A percentile compares a stretch with the other conserved stretches of the same genome.
These are phyloP conservation scores for Kuraishia molischiana DNA, from an alignment of 805 yeast species.

Conservation along the genomic window DNA sequence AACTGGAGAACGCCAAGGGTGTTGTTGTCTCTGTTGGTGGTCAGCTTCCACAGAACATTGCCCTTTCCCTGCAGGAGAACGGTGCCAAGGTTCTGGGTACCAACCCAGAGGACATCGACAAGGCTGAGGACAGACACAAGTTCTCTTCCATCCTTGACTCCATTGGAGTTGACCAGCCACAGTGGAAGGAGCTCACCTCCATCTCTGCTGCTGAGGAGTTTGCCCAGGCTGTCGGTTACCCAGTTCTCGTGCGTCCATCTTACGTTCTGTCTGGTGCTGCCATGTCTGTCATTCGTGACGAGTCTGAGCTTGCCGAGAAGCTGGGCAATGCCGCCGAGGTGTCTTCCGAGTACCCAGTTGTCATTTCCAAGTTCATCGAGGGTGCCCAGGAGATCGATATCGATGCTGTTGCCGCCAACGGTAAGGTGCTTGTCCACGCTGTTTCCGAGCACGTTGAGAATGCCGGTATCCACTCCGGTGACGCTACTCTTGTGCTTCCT, in stretches of 20 bases:
- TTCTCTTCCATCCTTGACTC: slow-evolving; percentile 91
- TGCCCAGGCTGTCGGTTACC: slow-evolving; percentile 83
- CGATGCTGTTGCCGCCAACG: slow-evolving; percentile 91
- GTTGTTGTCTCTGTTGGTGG: slow-evolving; percentile 97
- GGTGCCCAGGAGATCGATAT: slow-evolving; percentile 96
- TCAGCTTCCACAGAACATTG: slow-evolving; percentile 96
- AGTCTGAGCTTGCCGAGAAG: slow-evolving; percentile 72
- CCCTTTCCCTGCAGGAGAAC: slow-evolving; percentile 65
- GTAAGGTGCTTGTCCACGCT: slow-evolving; percentile 86
- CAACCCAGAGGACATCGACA: slow-evolving; percentile 88
- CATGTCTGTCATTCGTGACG: slow-evolving; percentile 83
- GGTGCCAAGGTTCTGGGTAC: slow-evolving; percentile 93
- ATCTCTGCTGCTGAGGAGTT: slow-evolving; percentile 76
- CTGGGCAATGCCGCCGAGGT: slow-evolving; percentile 84
- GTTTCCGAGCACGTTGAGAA: slow-evolving; percentile 96
- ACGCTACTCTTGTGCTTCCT: slow-evolving; percentile 91
- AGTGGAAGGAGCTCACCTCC: slow-evolving; percentile 92
- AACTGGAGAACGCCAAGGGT: slow-evolving; percentile 81
- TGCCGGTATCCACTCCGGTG: slow-evolving; percentile 99
- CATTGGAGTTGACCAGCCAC: slow-evolving; percentile 92
- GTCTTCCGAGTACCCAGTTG: slow-evolving; percentile 95
- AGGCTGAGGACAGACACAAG: slow-evolving; percentile 97
- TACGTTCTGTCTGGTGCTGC: slow-evolving; percentile 98
- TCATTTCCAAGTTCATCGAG: slow-evolving; percentile 89
- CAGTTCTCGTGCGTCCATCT: slow-evolving; percentile 95